Percentiles rank a stretch among this genome's conserved stretches.
phyloP scores from a whole-genome alignment of 106 monocot genomes.

The Chionographis japonica region DNA sequence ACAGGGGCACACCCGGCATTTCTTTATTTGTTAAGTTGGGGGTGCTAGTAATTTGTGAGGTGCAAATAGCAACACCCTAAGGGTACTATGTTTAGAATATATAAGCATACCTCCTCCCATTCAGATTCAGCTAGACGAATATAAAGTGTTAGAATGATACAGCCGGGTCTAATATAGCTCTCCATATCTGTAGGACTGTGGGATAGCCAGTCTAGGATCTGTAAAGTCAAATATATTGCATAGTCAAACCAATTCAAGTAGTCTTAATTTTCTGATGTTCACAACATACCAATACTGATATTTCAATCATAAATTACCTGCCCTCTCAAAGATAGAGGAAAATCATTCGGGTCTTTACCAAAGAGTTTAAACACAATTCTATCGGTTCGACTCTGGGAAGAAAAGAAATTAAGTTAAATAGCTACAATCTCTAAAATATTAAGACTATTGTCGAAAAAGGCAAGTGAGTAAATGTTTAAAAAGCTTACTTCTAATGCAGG shows the following conservation, averaged over 20 bases:
- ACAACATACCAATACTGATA: no score
- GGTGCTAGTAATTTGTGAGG: no score
- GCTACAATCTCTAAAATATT: neutral
- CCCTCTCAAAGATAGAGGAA: conserved; percentile 53
- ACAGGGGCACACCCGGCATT: no score
- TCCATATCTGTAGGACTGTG: conserved; percentile 82
- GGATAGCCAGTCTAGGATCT: conserved; percentile 82
- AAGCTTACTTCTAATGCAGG: no score
- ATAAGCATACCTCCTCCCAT: conserved; percentile 56
- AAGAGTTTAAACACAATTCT: conserved; percentile 89
- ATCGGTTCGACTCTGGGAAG: conserved; percentile 67
- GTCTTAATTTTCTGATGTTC: no score
- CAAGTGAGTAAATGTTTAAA: no score
- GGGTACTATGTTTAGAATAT: neutral
- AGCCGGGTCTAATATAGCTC: conserved; percentile 91
- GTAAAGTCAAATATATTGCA: conserved; percentile 21
- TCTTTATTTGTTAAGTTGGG: no score
- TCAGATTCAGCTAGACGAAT: conserved; percentile 49
- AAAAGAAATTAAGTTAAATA: neutral
- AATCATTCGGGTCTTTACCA: conserved; percentile 82
- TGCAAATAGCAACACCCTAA: no score
- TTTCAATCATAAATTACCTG: conserved; percentile 44
- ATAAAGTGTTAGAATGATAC: conserved; percentile 82
- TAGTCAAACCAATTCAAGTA: neutral
- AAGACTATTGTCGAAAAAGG: no score